These are phyloP conservation scores for Clathrospora elynae DNA, from an alignment of 2,329 filamentous ascomycete genomes.

Conservation along the genomic window DNA sequence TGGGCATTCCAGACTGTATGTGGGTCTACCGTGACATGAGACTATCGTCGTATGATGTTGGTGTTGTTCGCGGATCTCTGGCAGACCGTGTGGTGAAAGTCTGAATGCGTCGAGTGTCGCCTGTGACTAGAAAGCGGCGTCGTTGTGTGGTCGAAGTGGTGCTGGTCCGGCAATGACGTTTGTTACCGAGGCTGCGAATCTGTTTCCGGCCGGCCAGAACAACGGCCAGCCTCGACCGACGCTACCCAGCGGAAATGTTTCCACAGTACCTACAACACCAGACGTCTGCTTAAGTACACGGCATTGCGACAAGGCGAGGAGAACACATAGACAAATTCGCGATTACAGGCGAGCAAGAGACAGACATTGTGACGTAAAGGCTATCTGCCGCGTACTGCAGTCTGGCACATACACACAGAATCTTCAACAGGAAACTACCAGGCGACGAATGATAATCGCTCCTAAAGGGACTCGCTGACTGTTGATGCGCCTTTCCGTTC, in stretches of 20 bases:
- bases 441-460: too few relatives aligned
- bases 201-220: constrained; percentile 10
- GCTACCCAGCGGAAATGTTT: constrained; percentile 16
- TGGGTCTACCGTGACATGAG: constrained; percentile 32
- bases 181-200: constrained; percentile 18
- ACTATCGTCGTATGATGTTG: constrained; percentile 4
- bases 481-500: too few relatives aligned
- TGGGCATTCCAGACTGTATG: constrained; percentile 44
- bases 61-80: not conserved
- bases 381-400: not conserved
- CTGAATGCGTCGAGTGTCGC: constrained; percentile 4
- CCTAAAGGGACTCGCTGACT: too few relatives aligned
- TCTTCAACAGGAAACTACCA: too few relatives aligned
- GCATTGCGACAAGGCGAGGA: too few relatives aligned
- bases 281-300: too few relatives aligned
- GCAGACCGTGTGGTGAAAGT: not conserved
- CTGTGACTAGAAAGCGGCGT: constrained; percentile 16
- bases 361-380: constrained; percentile 3
- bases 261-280: constrained; percentile 1
- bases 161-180: constrained; percentile 11
- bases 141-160: constrained; percentile 12
- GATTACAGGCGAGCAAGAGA: too few relatives aligned
- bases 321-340: too few relatives aligned
- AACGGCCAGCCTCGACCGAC: constrained; percentile 6
- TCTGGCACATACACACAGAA: too few relatives aligned